phyloP scores from a whole-genome alignment of 345 rosid genomes.

The Eucalyptus decipiens region DNA sequence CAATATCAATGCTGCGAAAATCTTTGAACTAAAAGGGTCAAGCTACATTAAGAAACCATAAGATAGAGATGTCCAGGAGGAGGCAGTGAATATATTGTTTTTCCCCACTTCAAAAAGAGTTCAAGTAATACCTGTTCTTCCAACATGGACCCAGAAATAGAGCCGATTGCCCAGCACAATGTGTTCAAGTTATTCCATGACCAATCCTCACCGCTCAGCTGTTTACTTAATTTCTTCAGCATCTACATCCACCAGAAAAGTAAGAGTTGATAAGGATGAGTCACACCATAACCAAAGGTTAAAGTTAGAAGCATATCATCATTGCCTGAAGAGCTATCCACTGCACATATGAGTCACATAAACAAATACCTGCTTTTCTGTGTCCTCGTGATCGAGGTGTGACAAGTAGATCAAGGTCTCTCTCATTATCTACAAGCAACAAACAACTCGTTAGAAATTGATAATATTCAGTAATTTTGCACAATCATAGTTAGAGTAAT shows the following conservation, averaged over 20 bases:
- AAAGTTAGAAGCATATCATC: background rate
- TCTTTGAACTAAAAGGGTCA: background rate
- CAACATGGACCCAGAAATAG: constrained; percentile 98
- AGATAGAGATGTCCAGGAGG: background rate
- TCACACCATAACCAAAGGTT: background rate
- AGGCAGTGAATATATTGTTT: background rate
- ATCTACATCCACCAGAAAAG: constrained; percentile 31
- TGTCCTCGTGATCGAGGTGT: constrained; percentile 96
- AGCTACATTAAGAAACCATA: background rate
- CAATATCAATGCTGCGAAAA: background rate
- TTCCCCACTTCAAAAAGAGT: background rate
- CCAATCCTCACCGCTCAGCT: constrained; percentile 96
- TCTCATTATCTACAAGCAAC: constrained; percentile 76
- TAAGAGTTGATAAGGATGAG: background rate
- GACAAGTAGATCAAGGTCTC: constrained; percentile 92
- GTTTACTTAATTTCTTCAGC: constrained; percentile 92
- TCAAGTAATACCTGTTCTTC: constrained; percentile 77
- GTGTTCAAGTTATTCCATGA: constrained; percentile 96
- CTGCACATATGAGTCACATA: background rate
- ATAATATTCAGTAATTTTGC: background rate
- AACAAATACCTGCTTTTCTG: constrained; percentile 83
- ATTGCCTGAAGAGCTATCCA: background rate
- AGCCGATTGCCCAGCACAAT: constrained; percentile 99
- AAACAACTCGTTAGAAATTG: background rate
- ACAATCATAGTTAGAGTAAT: background rate